Percentiles rank a stretch among this genome's conserved stretches.
phyloP scores from a whole-genome alignment of 1,284 basidiomycete species.

The Fomes fomentarius region DNA sequence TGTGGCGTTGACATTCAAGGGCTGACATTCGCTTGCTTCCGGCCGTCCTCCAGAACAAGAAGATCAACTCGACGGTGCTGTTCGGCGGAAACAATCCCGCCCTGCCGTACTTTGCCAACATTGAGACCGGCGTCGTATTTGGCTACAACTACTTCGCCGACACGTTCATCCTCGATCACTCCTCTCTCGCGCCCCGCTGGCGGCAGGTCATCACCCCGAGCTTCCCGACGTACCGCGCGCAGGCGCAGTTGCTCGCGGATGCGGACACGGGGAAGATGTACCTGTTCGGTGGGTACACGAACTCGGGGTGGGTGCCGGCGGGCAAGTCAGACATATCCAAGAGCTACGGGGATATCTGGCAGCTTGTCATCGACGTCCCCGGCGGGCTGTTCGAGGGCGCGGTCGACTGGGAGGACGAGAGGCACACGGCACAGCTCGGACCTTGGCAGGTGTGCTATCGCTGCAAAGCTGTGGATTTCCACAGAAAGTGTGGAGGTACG shows the following conservation, averaged over 20 bases:
- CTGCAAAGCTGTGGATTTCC: constrained; percentile 40
- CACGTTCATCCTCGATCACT: constrained; percentile 37
- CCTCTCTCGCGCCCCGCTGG: constrained; percentile 25
- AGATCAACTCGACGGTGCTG: constrained; percentile 39
- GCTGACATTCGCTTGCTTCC: background rate
- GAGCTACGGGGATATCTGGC: constrained; percentile 43
- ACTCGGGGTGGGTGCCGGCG: constrained; percentile 39
- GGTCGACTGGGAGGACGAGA: constrained; percentile 42
- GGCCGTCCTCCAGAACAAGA: constrained; percentile 34
- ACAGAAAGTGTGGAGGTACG: constrained; percentile 45
- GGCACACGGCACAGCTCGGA: constrained; percentile 38
- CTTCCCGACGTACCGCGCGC: constrained; percentile 40
- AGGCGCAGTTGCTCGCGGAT: constrained; percentile 34
- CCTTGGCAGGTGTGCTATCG: constrained; percentile 48
- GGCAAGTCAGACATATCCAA: constrained; percentile 33
- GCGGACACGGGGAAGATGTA: constrained; percentile 39
- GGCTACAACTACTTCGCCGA: constrained; percentile 41
- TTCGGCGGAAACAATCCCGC: constrained; percentile 45
- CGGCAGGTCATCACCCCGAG: constrained; percentile 36
- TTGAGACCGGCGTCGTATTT: constrained; percentile 24
- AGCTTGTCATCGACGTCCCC: constrained; percentile 40
- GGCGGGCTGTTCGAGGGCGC: constrained; percentile 40
- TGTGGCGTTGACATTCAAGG: background rate
- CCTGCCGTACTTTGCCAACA: constrained; percentile 29
- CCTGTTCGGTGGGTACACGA: constrained; percentile 43